phyloP scores from a whole-genome alignment of 2,329 filamentous ascomycete species.

The Ophiocordyceps camponoti-floridani region DNA sequence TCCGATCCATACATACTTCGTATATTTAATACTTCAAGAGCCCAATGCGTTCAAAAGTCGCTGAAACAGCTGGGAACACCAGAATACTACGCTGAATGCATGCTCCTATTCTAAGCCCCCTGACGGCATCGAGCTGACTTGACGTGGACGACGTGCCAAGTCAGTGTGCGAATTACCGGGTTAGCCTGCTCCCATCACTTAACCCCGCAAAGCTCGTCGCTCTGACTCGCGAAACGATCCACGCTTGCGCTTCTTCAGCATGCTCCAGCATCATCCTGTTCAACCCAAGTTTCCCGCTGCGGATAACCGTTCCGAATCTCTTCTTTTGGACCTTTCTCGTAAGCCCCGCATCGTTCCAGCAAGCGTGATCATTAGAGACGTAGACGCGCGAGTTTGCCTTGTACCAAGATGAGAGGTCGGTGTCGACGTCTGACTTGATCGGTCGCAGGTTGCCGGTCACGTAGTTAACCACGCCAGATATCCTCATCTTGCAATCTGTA shows the following conservation, averaged over 20 bases:
- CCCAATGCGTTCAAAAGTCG: too few species aligned
- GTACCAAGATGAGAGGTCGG: slow-evolving; percentile 66
- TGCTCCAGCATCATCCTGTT: slow-evolving; percentile 40
- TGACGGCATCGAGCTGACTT: too few species aligned
- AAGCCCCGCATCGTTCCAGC: slow-evolving; percentile 50
- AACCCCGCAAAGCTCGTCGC: slow-evolving; percentile 20
- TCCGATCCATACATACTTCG: too few species aligned
- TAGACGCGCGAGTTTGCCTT: slow-evolving; percentile 64
- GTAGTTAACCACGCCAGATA: slow-evolving; percentile 65
- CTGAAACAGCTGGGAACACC: too few species aligned
- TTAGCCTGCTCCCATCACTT: slow-evolving; percentile 22
- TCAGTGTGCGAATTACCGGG: not conserved
- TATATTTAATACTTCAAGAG: too few species aligned
- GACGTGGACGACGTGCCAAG: too few species aligned
- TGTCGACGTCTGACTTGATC: slow-evolving; percentile 61
- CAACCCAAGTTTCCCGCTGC: slow-evolving; percentile 28
- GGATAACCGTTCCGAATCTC: slow-evolving; percentile 39
- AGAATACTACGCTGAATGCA: too few species aligned
- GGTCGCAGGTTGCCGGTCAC: slow-evolving; percentile 61
- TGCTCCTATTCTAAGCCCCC: too few species aligned
- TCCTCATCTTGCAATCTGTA: slow-evolving; percentile 43
- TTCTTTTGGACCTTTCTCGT: slow-evolving; percentile 40
- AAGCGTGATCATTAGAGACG: slow-evolving; percentile 55
- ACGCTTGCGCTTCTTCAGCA: slow-evolving; percentile 29
- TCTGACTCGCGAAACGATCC: slow-evolving; percentile 25